Conservation (phyloP, 495 filamentous ascomycete species). For the Penicillium verhagenii region DNA sequence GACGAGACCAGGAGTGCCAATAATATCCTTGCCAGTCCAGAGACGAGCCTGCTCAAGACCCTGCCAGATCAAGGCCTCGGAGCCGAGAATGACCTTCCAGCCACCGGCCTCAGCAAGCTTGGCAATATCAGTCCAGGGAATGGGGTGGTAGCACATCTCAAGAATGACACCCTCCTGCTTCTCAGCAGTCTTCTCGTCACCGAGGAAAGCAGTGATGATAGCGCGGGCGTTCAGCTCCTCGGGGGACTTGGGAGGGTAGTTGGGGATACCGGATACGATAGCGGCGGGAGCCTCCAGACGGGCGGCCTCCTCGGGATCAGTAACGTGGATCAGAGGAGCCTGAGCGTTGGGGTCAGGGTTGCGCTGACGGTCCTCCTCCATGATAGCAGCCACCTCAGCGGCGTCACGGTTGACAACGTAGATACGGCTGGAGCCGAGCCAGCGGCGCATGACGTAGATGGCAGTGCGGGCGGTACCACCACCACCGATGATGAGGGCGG, state of each 20-base stretch:
- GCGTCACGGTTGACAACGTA: slow-evolving; percentile 70
- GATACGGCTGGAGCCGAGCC: slow-evolving; percentile 60
- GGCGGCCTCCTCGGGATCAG: slow-evolving; percentile 54
- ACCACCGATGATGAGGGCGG: slow-evolving; percentile 62
- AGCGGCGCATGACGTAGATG: slow-evolving; percentile 65
- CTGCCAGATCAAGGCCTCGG: slow-evolving; percentile 73
- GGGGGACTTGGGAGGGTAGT: slow-evolving; percentile 61
- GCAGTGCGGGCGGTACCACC: slow-evolving; percentile 70
- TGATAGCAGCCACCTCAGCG: slow-evolving; percentile 60
- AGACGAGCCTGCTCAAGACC: slow-evolving; percentile 68
- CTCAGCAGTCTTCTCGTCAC: slow-evolving; percentile 18
- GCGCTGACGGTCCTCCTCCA: slow-evolving; percentile 46
- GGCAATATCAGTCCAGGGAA: slow-evolving; percentile 63
- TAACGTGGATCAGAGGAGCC: slow-evolving; percentile 54
- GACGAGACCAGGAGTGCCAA: slow-evolving; percentile 52
- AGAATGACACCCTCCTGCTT: slow-evolving; percentile 62
- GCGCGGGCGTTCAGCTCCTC: slow-evolving; percentile 56
- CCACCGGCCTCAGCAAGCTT: slow-evolving; percentile 53
- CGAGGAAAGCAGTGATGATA: slow-evolving; percentile 56
- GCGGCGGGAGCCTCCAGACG: slow-evolving; percentile 55
- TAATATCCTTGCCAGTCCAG: slow-evolving; percentile 57
- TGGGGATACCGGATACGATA: slow-evolving; percentile 66
- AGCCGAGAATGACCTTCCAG: slow-evolving; percentile 69
- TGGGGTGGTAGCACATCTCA: slow-evolving; percentile 80
- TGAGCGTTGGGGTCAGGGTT: slow-evolving; percentile 37